Base-by-base conservation (phyloP, 2,329 filamentous ascomycete genomes). In the Exophiala dermatitidis region DNA sequence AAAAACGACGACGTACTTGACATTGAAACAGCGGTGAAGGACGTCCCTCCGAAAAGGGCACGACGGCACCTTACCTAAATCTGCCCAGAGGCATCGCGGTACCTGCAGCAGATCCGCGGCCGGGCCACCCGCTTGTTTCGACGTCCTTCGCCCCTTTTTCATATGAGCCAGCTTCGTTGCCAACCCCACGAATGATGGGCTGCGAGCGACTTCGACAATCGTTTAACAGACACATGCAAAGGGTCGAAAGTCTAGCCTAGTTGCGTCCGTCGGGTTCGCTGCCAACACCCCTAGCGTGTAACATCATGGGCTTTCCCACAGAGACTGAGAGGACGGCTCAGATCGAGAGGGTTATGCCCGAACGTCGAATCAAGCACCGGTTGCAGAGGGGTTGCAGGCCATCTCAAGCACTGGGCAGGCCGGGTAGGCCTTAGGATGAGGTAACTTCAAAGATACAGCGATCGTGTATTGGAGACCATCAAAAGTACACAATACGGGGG, bases 291-390 rank as follows among this genome's bases (percentile, higher is more conserved):
- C 47, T 42, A 33, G 29, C 51, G 50, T 53, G 48, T 51, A 51
- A 51, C 50, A 31, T 12, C 9, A 40, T 30, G 32, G 12, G 8
- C 26, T 45, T 30, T 10, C 28, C 12, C 45, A 41, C 48, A 37
- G 40, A 19, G 42, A 37, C 42, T 28, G 30, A 19, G 8, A 6
- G 28, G 12, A 43, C 36, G n/a, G 50, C 34, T 7, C 33, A 44
- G 26, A 31, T 37, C 7, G n/a, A 28, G 19, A 34, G 19, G 5
- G 6, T n/a, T 10, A 43, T 29, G 12, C 31, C 29, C n/a, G 42
- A 41, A 56, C 50, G 51, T 57, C 54, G 46, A 52, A 53, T 53
- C 54, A 57, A 57, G 54, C 54, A 57, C 44, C 10, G 54, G 54
- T 54, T 48, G 47, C 50, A 53, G 54, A 5, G 32, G 6, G 54